Evolutionary conservation across 495 filamentous ascomycete genomes (phyloP).

Genomic region (Talaromyces borbonicus): DNA sequence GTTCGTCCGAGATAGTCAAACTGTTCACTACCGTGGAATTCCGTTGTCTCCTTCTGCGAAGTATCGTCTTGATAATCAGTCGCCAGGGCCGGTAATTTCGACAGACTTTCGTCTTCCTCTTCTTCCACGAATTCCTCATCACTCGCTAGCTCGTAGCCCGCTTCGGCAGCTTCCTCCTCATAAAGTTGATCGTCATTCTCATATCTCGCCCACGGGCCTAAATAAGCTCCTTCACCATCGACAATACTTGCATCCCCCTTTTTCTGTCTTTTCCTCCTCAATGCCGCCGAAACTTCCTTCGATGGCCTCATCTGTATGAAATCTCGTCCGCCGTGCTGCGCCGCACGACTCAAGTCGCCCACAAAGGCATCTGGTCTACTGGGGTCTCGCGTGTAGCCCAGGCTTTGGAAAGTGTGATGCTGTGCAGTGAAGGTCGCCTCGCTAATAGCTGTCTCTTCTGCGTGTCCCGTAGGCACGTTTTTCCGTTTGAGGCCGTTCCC

Average conservation of each 20-base stretch:
- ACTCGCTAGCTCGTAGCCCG: conserved; percentile 54
- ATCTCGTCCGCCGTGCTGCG: conserved; percentile 43
- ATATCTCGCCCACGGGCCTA: conserved; percentile 91
- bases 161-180: conserved; percentile 42
- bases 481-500: conserved; percentile 64
- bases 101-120: conserved; percentile 33
- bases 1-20: conserved; percentile 89
- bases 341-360: conserved; percentile 42
- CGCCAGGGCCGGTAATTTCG: conserved; percentile 40
- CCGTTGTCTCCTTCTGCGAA: conserved; percentile 61
- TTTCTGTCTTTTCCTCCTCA: conserved; percentile 62
- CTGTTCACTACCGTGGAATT: conserved; percentile 73
- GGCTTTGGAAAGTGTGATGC: conserved; percentile 63
- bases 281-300: conserved; percentile 57
- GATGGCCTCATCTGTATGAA: conserved; percentile 48
- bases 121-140: conserved; percentile 75
- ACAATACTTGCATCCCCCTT: conserved; percentile 77
- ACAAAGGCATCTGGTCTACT: conserved; percentile 40
- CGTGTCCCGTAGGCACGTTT: conserved; percentile 82
- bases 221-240: conserved; percentile 76
- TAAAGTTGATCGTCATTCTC: conserved; percentile 53
- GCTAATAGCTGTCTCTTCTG: conserved; percentile 79
- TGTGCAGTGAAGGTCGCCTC: conserved; percentile 79
- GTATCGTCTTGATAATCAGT: conserved; percentile 50
- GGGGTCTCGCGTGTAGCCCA: conserved; percentile 51